phyloP scores from a whole-genome alignment of 495 filamentous ascomycete species.

The Pseudomonodictys pantanalensis region DNA sequence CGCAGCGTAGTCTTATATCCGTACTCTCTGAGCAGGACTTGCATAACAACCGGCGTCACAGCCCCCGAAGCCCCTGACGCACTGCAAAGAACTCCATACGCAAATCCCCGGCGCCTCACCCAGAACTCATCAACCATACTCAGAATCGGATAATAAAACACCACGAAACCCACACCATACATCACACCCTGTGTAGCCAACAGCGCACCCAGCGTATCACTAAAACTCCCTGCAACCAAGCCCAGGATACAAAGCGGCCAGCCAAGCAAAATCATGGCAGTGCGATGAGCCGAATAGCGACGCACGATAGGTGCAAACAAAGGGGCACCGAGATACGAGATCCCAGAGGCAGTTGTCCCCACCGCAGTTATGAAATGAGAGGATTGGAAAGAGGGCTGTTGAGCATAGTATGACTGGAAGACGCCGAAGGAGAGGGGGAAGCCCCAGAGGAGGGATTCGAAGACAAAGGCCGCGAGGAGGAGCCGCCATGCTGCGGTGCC shows the following conservation, averaged over 20 bases:
- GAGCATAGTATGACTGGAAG: slow-evolving; percentile 33
- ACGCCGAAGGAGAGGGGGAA: slow-evolving; percentile 38
- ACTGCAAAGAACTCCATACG: slow-evolving; percentile 45
- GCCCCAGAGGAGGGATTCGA: slow-evolving; percentile 25
- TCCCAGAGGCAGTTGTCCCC: slow-evolving; percentile 28
- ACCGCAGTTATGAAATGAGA: slow-evolving; percentile 26
- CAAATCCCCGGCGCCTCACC: slow-evolving; percentile 42
- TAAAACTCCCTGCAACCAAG: slow-evolving; percentile 30
- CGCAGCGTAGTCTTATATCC: slow-evolving; percentile 44
- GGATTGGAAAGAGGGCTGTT: slow-evolving; percentile 13
- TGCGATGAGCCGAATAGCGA: slow-evolving; percentile 22
- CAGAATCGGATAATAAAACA: slow-evolving; percentile 36
- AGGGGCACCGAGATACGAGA: slow-evolving; percentile 33
- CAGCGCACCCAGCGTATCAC: slow-evolving; percentile 26
- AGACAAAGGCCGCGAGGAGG: too few species aligned
- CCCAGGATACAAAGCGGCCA: slow-evolving; percentile 29
- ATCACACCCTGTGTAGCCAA: slow-evolving; percentile 32
- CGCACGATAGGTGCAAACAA: slow-evolving; percentile 27
- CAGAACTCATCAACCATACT: slow-evolving; percentile 46
- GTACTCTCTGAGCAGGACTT: slow-evolving; percentile 37
- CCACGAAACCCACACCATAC: slow-evolving; percentile 33
- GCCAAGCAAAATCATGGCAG: slow-evolving; percentile 23
- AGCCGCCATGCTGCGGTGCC: too few species aligned
- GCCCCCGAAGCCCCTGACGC: slow-evolving; percentile 42
- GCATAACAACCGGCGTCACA: slow-evolving; percentile 41